Evolutionary conservation across 352 stramenopile species (phyloP), one percentile per base, ranked within the genome.

Genomic region (Lagenidium giganteum): DNA sequence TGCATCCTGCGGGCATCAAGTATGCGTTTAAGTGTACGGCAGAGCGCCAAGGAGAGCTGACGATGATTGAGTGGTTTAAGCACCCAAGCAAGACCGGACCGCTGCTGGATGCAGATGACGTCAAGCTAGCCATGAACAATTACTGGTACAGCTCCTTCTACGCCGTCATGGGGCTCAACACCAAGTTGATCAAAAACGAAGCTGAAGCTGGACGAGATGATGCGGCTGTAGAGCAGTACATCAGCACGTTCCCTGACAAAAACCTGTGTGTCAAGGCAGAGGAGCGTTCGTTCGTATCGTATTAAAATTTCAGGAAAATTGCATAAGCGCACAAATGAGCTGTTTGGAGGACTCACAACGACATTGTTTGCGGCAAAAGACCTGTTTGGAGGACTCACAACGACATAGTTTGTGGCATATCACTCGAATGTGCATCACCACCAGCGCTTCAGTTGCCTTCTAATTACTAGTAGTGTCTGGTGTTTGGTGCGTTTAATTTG

Each of bases 11-110:
- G 3, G 73, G 73, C 42, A 68, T 89, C 51, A 83, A 83, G 63
- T 89, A 79, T 42, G 61, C 58, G 12, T 89, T 79, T 55, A 69
- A 56, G 44, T 89, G 77, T 64, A 81, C 63, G 21, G 61, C 47
- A 8, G 14, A 46, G 27, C 44, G 43, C 13, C 44, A 29, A 1
- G 77, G 77, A 20, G 28, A 39, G 16, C 13, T 89, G 38, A 69
- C 66, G 39, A 72, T 42, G 34, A 39, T 89, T 35, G 44, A 64
- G 58, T 89, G 71, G 70, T 61, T 79, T 20, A 38, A 67, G 36
- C 75, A 89, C 50, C 64, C 69, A 42, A 87, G 58, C 12, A 53
- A 54, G 21, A 51, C 51, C 8, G 77, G 73, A 4, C 43, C 55
- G 5, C 64, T 89, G 17, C 24, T 63, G 22, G 73, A 87, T 60